phyloP scores from a whole-genome alignment of 306 rosid species.

The Lathyrus aphaca region DNA sequence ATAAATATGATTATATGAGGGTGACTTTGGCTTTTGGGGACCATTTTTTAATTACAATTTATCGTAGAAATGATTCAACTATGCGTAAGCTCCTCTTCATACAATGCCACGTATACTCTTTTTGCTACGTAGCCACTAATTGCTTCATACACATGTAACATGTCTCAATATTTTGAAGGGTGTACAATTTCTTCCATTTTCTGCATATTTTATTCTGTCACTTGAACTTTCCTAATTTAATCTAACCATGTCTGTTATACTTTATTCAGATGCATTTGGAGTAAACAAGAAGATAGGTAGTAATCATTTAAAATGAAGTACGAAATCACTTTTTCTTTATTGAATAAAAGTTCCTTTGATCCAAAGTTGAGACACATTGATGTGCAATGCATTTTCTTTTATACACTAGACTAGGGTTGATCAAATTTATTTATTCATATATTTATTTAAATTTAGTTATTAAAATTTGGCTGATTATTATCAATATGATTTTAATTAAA shows the following conservation, averaged over 20 bases:
- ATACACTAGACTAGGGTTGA: no score
- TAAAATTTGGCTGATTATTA: no score
- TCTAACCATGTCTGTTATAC: background rate
- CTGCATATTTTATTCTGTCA: background rate
- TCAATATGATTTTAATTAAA: no score
- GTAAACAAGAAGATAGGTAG: background rate
- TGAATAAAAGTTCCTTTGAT: background rate
- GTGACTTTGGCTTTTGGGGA: background rate
- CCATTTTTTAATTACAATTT: background rate
- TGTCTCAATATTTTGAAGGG: no score
- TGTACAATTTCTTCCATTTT: background rate
- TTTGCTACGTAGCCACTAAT: background rate
- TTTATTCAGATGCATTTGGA: constrained; percentile 3
- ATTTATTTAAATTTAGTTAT: no score
- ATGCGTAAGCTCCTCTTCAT: background rate
- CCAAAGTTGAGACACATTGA: background rate
- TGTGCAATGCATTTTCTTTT: background rate
- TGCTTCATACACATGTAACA: constrained; percentile 18
- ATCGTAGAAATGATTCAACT: background rate
- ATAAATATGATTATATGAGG: no score
- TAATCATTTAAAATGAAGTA: constrained; percentile 16
- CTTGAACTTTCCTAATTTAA: background rate
- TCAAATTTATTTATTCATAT: no score
- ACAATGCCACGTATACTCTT: constrained; percentile 15
- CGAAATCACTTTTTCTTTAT: background rate